Evolutionary conservation across 2,329 filamentous ascomycete genomes (phyloP), one percentile per base, ranked within the genome.

Genomic region (Aspergillus piperis): DNA sequence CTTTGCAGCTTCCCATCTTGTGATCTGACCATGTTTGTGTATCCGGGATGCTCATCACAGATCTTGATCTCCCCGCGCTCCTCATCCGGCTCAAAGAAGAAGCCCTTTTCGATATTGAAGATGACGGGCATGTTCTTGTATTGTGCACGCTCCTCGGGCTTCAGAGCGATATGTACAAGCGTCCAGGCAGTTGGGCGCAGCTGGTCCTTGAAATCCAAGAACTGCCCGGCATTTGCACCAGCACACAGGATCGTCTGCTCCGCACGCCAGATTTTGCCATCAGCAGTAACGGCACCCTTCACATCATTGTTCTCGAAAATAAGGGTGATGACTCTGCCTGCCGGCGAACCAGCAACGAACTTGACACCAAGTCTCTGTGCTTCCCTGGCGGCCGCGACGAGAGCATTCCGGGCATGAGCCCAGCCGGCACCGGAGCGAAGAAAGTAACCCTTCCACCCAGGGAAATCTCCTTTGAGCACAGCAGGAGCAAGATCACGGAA

Each of bases 31-130:
- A 76, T 78, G 55, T 85, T 84, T 42, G 79, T 80, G 64, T 84
- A 86, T 2, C 83, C 83, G 0, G 83, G 83, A 59, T 84, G 82
- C 63, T 85, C 83, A 61, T 86, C 83, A 48, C 73, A 75, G 48
- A 76, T 70, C 59, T 76, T 77, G 50, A 76, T 73, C 27, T 74
- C 56, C 3, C 77, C 75, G 8, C 71, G 49, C 53, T 67, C 73
- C 69, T 78, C 77, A 53, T 78, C 77, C 1, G 78, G 77, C 63
- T 82, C 80, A 64, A 82, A 81, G 70, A 82, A 81, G 70, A 82
- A 82, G 2, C 80, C 80, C 17, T 77, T 70, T 42, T 81, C 79
- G 11, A 78, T 76, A 48, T 82, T 76, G 60, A 81, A 82, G 3
- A 81, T 72, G 0, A 82, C 79, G 0, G 80, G 80, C 0, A 73